Conservation (phyloP, 345 rosid genomes). For the Dipteronia dyeriana region DNA sequence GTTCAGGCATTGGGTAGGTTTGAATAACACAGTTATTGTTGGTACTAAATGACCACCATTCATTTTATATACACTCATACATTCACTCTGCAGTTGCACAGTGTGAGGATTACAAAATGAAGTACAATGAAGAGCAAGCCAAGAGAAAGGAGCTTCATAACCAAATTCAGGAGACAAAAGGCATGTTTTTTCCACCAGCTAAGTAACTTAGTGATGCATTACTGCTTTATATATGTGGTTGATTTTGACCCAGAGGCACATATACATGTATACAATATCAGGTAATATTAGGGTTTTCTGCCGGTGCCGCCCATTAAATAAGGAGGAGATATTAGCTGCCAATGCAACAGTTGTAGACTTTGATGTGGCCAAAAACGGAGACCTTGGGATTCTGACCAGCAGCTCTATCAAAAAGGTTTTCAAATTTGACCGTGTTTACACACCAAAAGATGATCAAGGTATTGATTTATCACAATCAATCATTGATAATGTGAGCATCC, state of each 20-base stretch:
- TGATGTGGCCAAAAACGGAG: conserved; percentile 86
- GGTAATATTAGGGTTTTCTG: conserved; percentile 97
- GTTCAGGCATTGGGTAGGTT: conserved; percentile 87
- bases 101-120: conserved; percentile 86
- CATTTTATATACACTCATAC: conserved; percentile 24
- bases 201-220: conserved; percentile 15
- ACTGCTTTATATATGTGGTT: background rate
- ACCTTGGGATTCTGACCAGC: conserved; percentile 70
- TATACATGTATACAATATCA: conserved; percentile 33
- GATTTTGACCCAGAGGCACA: background rate
- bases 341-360: conserved; percentile 70
- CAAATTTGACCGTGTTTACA: conserved; percentile 83
- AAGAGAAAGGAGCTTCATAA: conserved; percentile 91
- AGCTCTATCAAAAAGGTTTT: conserved; percentile 61
- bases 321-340: conserved; percentile 61
- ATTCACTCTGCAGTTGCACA: conserved; percentile 62
- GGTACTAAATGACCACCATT: background rate
- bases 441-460: conserved; percentile 97
- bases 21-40: background rate
- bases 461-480: background rate
- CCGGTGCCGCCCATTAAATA: conserved; percentile 86
- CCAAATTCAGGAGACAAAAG: conserved; percentile 89
- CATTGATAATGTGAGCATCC: background rate
- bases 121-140: conserved; percentile 78
- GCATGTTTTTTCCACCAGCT: conserved; percentile 30